Base-by-base conservation (phyloP, 1,284 basidiomycete species). In the Leccinum fuscescens region DNA sequence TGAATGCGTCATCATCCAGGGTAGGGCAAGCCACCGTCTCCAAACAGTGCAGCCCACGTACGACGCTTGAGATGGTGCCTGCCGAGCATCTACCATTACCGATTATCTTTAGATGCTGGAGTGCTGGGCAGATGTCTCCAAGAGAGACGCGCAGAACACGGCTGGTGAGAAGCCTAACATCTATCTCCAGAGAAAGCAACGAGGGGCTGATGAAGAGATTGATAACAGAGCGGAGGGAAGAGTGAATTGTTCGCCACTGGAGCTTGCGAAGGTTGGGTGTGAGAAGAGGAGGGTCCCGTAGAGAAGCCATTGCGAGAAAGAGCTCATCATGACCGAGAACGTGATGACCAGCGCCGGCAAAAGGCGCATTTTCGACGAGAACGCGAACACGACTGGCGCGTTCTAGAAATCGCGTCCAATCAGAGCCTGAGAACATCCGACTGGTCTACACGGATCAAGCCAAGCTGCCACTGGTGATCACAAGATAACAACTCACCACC, bases 141-240 rank as follows among this genome's bases (percentile, higher is more conserved):
- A 68, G 67, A 11, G 65, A 64, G 6, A 55, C 27, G 6, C 37
- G 58, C 27, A 68, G 55, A 17, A 50, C 39, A 9, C 9, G 55
- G 6, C 62, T 37, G 35, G 61, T 52, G 55, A 68, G 22, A 5
- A 69, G 4, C 53, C 65, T 69, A 17, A 59, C 69, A 39, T 69
- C 65, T 14, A 71, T 62, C 33, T 71, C 67, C 44, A 70, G 56
- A 48, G 67, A 70, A 1, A 54, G 55, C 33, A 71, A 57, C 9
- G 60, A 63, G 48, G 67, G 67, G 31, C 59, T n/a, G 39, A 68
- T 57, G 11, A 71, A 67, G 39, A 71, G 60, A n/a, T 69, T 69
- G 58, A 68, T 62, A 1, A 51, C 57, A 0, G 58, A 42, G 33
- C 24, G 17, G 17, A 60, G 20, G 1, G 33, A 33, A 3, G 31